These are phyloP conservation scores for Albugo laibachii DNA, from an alignment of 352 stramenopile species.

Conservation along the genomic window DNA sequence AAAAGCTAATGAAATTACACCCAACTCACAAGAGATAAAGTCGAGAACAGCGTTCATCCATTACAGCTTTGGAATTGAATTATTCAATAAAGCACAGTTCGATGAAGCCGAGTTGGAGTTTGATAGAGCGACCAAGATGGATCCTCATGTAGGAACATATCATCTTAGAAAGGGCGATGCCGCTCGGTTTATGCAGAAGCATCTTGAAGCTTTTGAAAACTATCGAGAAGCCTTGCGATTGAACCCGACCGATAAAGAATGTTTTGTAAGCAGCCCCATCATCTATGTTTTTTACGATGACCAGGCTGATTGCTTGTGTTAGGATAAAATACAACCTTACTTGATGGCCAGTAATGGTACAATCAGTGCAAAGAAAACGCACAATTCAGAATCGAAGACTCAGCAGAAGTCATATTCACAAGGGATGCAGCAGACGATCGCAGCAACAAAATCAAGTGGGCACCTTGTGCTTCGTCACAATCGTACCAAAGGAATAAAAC, in stretches of 20 bases:
- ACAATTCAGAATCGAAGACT: no score
- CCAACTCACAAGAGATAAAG: conserved; percentile 23
- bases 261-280: background rate
- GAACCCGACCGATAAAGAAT: conserved; percentile 20
- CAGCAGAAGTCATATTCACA: background rate
- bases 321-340: background rate
- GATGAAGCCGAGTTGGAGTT: conserved; percentile 62
- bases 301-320: no score
- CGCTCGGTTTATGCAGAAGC: conserved; percentile 16
- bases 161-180: conserved; percentile 49
- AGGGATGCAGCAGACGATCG: background rate
- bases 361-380: background rate
- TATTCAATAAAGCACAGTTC: conserved; percentile 58
- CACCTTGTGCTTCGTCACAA: no score
- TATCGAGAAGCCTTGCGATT: conserved; percentile 16
- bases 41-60: conserved; percentile 50
- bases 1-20: conserved; percentile 33
- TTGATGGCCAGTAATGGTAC: background rate
- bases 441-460: no score
- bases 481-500: no score
- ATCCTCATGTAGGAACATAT: conserved; percentile 30
- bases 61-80: conserved; percentile 61
- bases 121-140: conserved; percentile 26
- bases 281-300: no score
- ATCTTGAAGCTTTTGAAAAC: conserved; percentile 4